phyloP scores from a whole-genome alignment of 148 eudicot genomes.

The Suaeda aralocaspica region DNA sequence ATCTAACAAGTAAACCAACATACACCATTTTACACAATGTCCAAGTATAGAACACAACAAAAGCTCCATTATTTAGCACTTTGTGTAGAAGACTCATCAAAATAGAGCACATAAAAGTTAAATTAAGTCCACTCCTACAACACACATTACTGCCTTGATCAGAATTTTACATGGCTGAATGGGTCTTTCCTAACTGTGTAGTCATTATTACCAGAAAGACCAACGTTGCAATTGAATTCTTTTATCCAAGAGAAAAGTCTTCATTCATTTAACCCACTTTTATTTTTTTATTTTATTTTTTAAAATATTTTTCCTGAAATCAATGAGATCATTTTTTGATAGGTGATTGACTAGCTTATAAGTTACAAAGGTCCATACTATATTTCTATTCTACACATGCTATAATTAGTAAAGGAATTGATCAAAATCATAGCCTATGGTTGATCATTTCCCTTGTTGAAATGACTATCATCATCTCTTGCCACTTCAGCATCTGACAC shows the following conservation, averaged over 20 bases:
- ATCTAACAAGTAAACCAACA: too few species aligned
- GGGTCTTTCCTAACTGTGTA: conserved; percentile 4
- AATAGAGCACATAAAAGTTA: not conserved
- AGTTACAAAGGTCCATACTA: not conserved
- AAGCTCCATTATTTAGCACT: not conserved
- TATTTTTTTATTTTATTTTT: not conserved
- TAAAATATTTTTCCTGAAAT: not conserved
- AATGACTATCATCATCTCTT: conserved; percentile 15
- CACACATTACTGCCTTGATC: not conserved
- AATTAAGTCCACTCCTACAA: not conserved
- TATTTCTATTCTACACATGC: not conserved
- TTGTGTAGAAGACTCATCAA: not conserved
- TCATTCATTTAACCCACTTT: not conserved
- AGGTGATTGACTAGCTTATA: not conserved
- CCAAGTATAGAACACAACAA: not conserved
- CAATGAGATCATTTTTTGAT: conserved; percentile 8
- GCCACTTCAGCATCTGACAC: not conserved
- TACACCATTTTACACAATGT: not conserved
- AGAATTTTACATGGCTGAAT: not conserved
- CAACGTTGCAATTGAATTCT: conserved; percentile 1
- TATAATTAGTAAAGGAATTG: not conserved
- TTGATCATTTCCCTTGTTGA: too few species aligned
- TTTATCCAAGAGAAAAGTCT: conserved; percentile 5
- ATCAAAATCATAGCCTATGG: not conserved
- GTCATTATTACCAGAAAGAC: conserved; percentile 17